Conservation (phyloP, 176 grass and related monocot species). For the Tillandsia leiboldiana region DNA sequence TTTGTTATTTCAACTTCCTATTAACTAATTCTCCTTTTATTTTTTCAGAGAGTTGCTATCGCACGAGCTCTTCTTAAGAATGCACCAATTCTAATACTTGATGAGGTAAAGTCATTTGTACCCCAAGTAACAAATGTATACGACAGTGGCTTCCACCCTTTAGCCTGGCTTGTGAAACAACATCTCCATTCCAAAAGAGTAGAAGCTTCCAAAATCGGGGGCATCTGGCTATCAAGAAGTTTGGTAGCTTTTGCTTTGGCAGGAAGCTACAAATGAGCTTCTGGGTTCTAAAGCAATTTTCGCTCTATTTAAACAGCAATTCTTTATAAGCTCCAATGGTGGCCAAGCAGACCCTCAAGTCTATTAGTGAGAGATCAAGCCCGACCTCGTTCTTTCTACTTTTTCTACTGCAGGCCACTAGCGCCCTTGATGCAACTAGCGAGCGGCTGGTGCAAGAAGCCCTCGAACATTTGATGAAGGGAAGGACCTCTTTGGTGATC, state of each 20-base stretch:
- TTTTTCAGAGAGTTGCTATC: slow-evolving; percentile 77
- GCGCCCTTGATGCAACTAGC: slow-evolving; percentile 75
- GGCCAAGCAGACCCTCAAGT: neutral
- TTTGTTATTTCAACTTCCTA: neutral
- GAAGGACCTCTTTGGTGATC: slow-evolving; percentile 84
- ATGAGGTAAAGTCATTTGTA: slow-evolving; percentile 47
- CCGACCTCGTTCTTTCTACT: slow-evolving; percentile 3
- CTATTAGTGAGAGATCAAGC: neutral
- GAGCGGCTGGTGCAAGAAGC: slow-evolving; percentile 87
- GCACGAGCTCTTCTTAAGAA: slow-evolving; percentile 88
- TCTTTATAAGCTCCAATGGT: no score
- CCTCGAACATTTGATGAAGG: slow-evolving; percentile 77
- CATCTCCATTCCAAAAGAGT: no score
- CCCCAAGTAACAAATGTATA: no score
- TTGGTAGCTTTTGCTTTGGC: no score
- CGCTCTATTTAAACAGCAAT: no score
- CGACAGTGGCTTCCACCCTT: no score
- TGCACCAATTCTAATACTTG: slow-evolving; percentile 90
- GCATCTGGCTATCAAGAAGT: no score
- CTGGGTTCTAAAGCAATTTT: no score
- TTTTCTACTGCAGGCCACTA: slow-evolving; percentile 57
- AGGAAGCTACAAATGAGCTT: no score
- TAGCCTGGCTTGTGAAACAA: no score
- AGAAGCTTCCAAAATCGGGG: no score
- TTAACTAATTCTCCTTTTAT: slow-evolving; percentile 17